A percentile compares a stretch with the other conserved stretches of the same genome.
Evolutionary conservation across 2,329 filamentous ascomycete genomes (phyloP).

Genomic region (Dryadomyces quercivorus): DNA sequence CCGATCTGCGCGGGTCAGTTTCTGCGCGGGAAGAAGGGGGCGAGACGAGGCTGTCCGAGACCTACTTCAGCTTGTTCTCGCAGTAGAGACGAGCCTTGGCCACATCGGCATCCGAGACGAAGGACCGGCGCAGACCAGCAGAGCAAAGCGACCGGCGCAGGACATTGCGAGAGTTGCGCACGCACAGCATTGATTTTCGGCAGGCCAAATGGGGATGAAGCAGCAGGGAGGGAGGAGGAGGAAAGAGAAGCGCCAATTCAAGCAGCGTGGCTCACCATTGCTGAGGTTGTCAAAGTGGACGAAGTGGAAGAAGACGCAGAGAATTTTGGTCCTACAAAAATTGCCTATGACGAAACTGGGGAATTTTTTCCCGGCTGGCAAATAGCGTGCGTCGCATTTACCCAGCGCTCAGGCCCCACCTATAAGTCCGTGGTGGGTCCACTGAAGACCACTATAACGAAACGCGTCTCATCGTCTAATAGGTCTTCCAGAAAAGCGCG

Average conservation of each 20-base stretch:
- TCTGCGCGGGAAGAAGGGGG: no score
- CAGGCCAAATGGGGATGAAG: background rate
- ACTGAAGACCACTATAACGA: background rate
- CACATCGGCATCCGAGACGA: constrained; percentile 38
- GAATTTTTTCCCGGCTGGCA: background rate
- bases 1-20: constrained; percentile 18
- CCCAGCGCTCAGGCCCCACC: background rate
- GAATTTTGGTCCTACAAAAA: background rate
- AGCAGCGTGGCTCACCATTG: background rate
- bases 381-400: background rate
- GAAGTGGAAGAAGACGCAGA: background rate
- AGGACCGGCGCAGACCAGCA: constrained; percentile 21
- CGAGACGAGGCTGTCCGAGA: background rate
- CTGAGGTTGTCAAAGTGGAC: background rate
- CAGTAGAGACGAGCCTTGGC: constrained; percentile 42
- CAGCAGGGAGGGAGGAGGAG: background rate
- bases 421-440: background rate
- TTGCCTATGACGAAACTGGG: background rate
- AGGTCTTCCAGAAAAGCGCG: background rate
- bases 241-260: background rate
- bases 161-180: constrained; percentile 23
- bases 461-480: constrained; percentile 15
- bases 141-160: constrained; percentile 19
- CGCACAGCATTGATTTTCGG: constrained; percentile 24
- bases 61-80: constrained; percentile 36